Conservation (phyloP, 2,329 filamentous ascomycete species). For the Fusarium brevicatenulatum region DNA sequence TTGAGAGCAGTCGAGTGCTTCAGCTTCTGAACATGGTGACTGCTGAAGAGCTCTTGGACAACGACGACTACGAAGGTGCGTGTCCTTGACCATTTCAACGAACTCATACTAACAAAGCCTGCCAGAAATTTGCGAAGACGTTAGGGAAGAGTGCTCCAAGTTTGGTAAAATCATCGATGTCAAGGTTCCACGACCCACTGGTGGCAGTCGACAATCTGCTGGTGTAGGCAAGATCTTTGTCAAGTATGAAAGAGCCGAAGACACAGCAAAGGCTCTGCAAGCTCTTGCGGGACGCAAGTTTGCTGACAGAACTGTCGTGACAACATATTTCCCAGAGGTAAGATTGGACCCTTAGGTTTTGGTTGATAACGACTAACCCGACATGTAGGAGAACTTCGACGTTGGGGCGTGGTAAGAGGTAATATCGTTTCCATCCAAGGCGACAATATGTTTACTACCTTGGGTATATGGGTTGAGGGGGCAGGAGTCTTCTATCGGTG, state of each 20-base stretch:
- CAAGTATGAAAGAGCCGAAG: constrained; percentile 84
- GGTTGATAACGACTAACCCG: constrained; percentile 46
- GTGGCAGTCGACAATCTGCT: constrained; percentile 82
- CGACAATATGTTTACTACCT: constrained; percentile 3
- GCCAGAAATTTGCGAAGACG: constrained; percentile 94
- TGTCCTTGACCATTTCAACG: background rate
- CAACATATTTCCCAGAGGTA: constrained; percentile 95
- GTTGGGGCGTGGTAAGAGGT: constrained; percentile 80
- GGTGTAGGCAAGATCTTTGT: constrained; percentile 98
- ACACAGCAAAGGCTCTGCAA: constrained; percentile 84
- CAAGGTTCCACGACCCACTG: constrained; percentile 89
- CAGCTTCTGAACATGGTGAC: constrained; percentile 99
- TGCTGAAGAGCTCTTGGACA: constrained; percentile 90
- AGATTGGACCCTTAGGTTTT: constrained; percentile 33
- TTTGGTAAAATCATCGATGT: constrained; percentile 87
- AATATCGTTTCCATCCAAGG: constrained; percentile 15
- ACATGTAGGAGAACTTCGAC: constrained; percentile 88
- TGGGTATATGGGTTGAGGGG: constrained; percentile 33
- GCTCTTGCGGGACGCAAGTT: constrained; percentile 97
- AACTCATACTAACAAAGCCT: constrained; percentile 47
- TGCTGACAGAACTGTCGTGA: constrained; percentile 93
- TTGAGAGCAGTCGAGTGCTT: constrained; percentile 84
- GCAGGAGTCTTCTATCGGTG: constrained; percentile 39
- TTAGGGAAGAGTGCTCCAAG: constrained; percentile 91
- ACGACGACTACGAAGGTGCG: constrained; percentile 93